Conservation (phyloP, 306 rosid species). For the Dryas alaskensis region DNA sequence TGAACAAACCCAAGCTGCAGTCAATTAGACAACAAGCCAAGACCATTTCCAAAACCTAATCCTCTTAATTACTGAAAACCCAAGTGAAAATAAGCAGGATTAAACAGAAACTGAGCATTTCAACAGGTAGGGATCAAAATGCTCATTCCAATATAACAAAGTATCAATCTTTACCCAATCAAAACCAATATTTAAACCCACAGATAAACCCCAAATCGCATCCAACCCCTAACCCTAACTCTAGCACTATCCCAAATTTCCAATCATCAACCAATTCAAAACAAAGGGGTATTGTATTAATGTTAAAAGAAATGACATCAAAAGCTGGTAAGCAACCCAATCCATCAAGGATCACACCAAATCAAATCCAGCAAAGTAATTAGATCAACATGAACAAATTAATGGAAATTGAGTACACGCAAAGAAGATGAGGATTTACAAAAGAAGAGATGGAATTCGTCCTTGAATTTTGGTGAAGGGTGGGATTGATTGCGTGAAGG, state of each 20-base stretch:
- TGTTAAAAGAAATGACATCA: not conserved
- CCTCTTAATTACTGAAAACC: not conserved
- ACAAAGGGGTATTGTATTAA: not conserved
- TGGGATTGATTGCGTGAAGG: not conserved
- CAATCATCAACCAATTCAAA: not conserved
- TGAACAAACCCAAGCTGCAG: not conserved
- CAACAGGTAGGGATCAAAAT: not conserved
- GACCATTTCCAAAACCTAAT: not conserved
- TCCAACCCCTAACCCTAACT: conserved; percentile 36
- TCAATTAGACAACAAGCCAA: not conserved
- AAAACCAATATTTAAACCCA: conserved; percentile 12
- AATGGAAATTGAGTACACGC: not conserved
- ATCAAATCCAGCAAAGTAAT: not conserved
- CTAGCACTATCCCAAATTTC: not conserved
- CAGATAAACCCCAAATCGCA: conserved; percentile 33
- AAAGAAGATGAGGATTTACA: conserved; percentile 19
- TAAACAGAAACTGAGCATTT: conserved; percentile 1
- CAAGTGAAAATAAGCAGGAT: not conserved
- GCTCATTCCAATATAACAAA: conserved; percentile 8
- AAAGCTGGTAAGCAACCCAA: not conserved
- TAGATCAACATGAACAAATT: conserved; percentile 2
- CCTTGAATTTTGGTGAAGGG: not conserved
- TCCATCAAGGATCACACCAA: conserved; percentile 13
- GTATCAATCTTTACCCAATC: conserved; percentile 2
- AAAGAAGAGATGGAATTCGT: conserved; percentile 7